Evolutionary conservation across 495 filamentous ascomycete genomes (phyloP), one percentile per base, ranked within the genome.

Genomic region (Letharia lupina): DNA sequence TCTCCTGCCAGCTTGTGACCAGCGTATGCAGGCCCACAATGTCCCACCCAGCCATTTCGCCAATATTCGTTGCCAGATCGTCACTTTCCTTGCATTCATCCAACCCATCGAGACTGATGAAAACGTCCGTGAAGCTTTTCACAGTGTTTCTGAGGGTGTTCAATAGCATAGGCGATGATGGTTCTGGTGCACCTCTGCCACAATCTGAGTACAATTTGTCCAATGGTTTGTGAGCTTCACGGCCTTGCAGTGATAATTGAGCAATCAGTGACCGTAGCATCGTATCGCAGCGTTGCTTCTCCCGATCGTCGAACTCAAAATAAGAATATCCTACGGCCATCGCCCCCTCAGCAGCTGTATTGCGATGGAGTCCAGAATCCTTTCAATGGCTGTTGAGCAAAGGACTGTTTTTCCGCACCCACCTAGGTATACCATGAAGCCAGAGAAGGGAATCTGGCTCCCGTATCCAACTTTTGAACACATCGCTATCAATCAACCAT

Each of bases 321-420:
- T 77, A 73, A 47, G 72, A 79, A 62, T 70, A 74, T 20, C 3
- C 44, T 18, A 47, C 7, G 16, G 3, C 16, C 2, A 20, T 20
- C 18, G 15, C 2, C 44, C 7, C 7, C 10, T 47, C 3, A 20
- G 18, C 7, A 12, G 44, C 28, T 59, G 47, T 9, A 68, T 23
- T 23, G 64, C 67, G 18, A 56, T 33, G 16, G 23, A 28, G 59
- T 66, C 18, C 37, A 67, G 15, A 18, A 75, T 62, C 40, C 75
- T 60, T 42, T 73, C 70, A 47, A 78, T 70, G 10, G 74, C 65
- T 2, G 68, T 73, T 6, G 75, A 71, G 57, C 70, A 70, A 41
- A 78, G 70, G 15, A 78, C 67, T 4, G 75, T 73, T 57, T 79
- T 79, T n/a, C 76, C 77, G 47, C 71, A 74, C 15, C 76, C 76